Percentiles rank a stretch among this genome's conserved stretches.
These are phyloP conservation scores for Podospora bellae-mahoneyi DNA, from an alignment of 495 filamentous ascomycete species.

Conservation along the genomic window DNA sequence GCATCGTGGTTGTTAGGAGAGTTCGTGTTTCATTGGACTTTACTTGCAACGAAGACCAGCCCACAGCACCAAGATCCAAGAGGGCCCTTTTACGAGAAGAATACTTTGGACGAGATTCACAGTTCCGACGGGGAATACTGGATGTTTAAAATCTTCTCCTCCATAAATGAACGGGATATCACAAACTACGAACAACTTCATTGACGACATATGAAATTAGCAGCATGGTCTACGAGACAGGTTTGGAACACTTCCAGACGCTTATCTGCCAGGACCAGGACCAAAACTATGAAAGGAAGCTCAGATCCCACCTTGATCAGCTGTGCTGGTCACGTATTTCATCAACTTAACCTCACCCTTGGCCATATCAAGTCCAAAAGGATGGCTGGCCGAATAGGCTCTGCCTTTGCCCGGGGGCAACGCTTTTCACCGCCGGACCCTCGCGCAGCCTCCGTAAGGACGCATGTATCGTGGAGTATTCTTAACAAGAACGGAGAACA, in stretches of 20 bases:
- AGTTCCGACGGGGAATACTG: too few relatives aligned
- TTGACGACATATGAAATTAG: slow-evolving; percentile 19
- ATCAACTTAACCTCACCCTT: background rate
- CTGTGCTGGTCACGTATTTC: background rate
- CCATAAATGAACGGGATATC: background rate
- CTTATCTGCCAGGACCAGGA: slow-evolving; percentile 19
- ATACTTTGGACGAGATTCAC: too few relatives aligned
- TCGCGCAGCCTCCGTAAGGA: background rate
- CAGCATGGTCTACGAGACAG: slow-evolving; percentile 23
- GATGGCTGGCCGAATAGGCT: background rate
- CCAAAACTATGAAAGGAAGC: slow-evolving; percentile 4
- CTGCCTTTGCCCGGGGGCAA: too few relatives aligned
- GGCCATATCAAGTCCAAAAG: background rate
- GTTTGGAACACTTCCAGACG: slow-evolving; percentile 21
- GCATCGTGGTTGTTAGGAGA: background rate
- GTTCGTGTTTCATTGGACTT: background rate
- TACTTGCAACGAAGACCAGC: background rate
- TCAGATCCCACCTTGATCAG: background rate
- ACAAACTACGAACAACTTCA: background rate
- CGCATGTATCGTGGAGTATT: background rate
- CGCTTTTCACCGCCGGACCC: too few relatives aligned
- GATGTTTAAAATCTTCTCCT: too few relatives aligned
- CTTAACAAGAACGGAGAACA: too few relatives aligned
- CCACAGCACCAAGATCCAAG: too few relatives aligned
- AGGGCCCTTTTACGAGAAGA: too few relatives aligned